Conservation (phyloP, 805 yeast genomes). For the Cyberlindnera subsufficiens region DNA sequence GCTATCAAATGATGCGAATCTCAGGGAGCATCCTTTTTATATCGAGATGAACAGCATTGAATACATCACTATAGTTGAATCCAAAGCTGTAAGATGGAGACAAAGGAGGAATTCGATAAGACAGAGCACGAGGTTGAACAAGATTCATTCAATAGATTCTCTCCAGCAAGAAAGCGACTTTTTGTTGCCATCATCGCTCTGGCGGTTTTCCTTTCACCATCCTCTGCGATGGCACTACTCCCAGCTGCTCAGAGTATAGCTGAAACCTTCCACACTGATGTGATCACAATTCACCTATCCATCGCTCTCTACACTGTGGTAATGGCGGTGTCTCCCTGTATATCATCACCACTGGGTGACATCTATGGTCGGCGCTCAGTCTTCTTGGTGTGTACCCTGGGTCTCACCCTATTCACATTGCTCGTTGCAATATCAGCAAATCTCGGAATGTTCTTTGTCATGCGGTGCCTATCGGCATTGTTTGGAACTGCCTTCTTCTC, state of each 20-base stretch:
- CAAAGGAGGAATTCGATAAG: too few species aligned
- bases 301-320: constrained; percentile 11
- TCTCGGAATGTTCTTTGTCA: constrained; percentile 46
- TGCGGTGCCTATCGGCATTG: constrained; percentile 44
- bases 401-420: constrained; percentile 23
- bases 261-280: constrained; percentile 1
- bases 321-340: constrained; percentile 48
- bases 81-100: too few species aligned
- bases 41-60: too few species aligned
- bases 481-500: constrained; percentile 51
- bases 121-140: too few species aligned
- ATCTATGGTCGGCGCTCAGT: constrained; percentile 43
- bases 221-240: constrained; percentile 4
- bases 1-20: too few species aligned
- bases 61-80: too few species aligned
- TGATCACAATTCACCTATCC: constrained; percentile 3
- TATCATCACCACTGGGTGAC: constrained; percentile 43
- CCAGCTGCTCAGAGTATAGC: constrained; percentile 3
- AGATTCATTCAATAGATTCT: not conserved
- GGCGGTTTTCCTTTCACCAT: constrained; percentile 3
- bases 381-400: constrained; percentile 34
- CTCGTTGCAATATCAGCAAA: constrained; percentile 42
- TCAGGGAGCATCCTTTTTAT: too few species aligned
- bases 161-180: constrained; percentile 1
- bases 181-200: constrained; percentile 1